These are phyloP conservation scores for Cochlearia excelsa DNA, from an alignment of 345 rosid species.

Conservation along the genomic window DNA sequence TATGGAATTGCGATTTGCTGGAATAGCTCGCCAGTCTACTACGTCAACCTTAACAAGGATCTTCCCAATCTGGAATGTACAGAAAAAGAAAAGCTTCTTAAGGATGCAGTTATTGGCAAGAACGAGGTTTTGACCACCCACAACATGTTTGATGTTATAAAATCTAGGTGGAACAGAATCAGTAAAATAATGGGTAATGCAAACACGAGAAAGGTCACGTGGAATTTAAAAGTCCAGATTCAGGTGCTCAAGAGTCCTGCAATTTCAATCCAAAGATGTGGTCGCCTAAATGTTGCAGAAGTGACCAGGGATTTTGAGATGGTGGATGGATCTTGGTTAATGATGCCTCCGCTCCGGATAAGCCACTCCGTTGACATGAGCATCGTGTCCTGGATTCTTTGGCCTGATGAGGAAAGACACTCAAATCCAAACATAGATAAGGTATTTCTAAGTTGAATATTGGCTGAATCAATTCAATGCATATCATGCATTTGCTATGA, in stretches of 20 bases:
- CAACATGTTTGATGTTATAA: constrained; percentile 47
- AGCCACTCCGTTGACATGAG: constrained; percentile 65
- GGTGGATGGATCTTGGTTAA: constrained; percentile 50
- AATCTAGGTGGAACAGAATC: constrained; percentile 70
- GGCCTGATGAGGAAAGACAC: constrained; percentile 97
- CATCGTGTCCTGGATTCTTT: constrained; percentile 84
- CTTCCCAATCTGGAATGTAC: constrained; percentile 46
- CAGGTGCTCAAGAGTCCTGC: constrained; percentile 74
- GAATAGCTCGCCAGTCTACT: constrained; percentile 81
- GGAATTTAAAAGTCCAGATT: constrained; percentile 88
- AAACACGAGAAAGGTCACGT: constrained; percentile 64
- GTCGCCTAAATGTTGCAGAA: constrained; percentile 41
- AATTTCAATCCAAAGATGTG: constrained; percentile 63
- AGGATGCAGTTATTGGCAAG: constrained; percentile 39
- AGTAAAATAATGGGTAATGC: constrained; percentile 62
- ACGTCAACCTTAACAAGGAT: constrained; percentile 76
- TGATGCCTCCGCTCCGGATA: constrained; percentile 50
- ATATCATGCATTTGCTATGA: constrained; percentile 13
- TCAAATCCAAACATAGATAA: constrained; percentile 81
- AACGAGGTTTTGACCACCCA: constrained; percentile 34
- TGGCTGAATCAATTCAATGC: neutral
- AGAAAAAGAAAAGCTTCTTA: constrained; percentile 37
- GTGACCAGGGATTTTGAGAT: constrained; percentile 48
- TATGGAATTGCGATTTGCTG: constrained; percentile 93
- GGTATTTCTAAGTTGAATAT: constrained; percentile 45